These are phyloP conservation scores for Pseudocercospora fijiensis DNA, from an alignment of 2,329 filamentous ascomycete genomes.

Conservation along the genomic window DNA sequence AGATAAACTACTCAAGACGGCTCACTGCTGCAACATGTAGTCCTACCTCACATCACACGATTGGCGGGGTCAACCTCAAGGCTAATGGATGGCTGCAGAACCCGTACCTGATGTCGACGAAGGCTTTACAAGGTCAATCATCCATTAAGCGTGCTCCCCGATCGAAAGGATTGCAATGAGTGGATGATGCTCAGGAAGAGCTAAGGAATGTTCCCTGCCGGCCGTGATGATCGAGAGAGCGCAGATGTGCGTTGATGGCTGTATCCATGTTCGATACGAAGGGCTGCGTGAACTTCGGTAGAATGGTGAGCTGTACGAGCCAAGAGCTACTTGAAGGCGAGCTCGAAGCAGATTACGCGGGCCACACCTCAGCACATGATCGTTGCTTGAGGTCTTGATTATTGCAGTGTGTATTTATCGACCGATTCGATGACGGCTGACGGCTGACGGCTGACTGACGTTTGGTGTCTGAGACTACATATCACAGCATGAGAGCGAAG, in stretches of 20 bases:
- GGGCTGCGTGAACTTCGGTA: not conserved
- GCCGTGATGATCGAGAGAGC: conserved; percentile 3
- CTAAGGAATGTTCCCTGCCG: conserved; percentile 6
- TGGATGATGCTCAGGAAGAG: not conserved
- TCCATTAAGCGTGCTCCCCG: not conserved
- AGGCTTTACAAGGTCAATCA: conserved; percentile 1
- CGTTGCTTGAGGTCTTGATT: not conserved
- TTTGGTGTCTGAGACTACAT: not conserved
- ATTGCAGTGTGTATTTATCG: not conserved
- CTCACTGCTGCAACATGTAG: not conserved
- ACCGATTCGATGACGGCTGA: too few species aligned
- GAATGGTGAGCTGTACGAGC: not conserved
- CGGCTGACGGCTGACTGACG: not conserved
- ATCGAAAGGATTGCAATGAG: not conserved
- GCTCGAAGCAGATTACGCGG: not conserved
- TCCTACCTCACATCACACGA: not conserved
- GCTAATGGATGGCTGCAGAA: conserved; percentile 4
- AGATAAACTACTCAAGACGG: not conserved
- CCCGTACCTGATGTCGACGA: not conserved
- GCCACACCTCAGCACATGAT: rapidly evolving
- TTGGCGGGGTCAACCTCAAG: not conserved
- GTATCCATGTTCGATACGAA: not conserved
- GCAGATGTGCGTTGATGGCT: not conserved
- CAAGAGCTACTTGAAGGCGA: not conserved
- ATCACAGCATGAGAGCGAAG: not conserved